Percentiles rank a stretch among this genome's conserved stretches.
Evolutionary conservation across 371 early-diverging fungal genomes (phyloP).

Genomic region (Quaeritorhiza haematococci): DNA sequence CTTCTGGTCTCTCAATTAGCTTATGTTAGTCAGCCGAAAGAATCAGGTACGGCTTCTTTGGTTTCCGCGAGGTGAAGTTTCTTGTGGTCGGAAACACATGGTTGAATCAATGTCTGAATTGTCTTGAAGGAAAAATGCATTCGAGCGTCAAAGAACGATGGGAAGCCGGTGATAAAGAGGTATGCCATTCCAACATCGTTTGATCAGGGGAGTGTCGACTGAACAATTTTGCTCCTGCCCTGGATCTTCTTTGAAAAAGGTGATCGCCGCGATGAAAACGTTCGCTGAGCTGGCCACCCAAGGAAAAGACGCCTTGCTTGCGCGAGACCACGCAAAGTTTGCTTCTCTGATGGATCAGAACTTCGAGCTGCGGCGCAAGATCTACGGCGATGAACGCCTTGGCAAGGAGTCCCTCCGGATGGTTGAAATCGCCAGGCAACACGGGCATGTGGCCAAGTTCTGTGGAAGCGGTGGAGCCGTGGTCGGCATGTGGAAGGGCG

Average conservation of each 20-base stretch:
- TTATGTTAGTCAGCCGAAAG: slow-evolving; percentile 59
- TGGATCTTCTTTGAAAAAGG: slow-evolving; percentile 21
- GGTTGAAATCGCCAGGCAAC: slow-evolving; percentile 16
- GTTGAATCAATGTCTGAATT: slow-evolving; percentile 3
- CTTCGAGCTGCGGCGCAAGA: slow-evolving; percentile 20
- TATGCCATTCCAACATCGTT: slow-evolving; percentile 9
- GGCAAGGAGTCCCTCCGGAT: slow-evolving; percentile 18
- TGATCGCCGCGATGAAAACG: slow-evolving; percentile 51
- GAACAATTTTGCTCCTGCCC: not conserved
- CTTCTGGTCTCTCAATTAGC: slow-evolving; percentile 36
- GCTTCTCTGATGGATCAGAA: slow-evolving; percentile 33
- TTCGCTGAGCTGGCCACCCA: slow-evolving; percentile 49
- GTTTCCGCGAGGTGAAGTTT: too few species aligned
- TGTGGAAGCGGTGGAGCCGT: slow-evolving; percentile 35
- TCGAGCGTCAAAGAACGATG: slow-evolving; percentile 54
- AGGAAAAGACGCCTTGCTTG: slow-evolving; percentile 30
- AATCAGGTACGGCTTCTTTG: too few species aligned
- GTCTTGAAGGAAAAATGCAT: slow-evolving; percentile 47
- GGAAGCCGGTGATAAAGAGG: slow-evolving; percentile 51
- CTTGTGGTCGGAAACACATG: not conserved
- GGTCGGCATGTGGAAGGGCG: slow-evolving; percentile 31
- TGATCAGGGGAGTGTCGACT: not conserved
- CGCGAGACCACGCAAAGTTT: slow-evolving; percentile 9
- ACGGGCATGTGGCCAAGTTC: slow-evolving; percentile 36
- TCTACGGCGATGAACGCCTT: slow-evolving; percentile 31